Evolutionary conservation across 257 asterid genomes (phyloP).

Genomic region (Capsicum rhomboideum): DNA sequence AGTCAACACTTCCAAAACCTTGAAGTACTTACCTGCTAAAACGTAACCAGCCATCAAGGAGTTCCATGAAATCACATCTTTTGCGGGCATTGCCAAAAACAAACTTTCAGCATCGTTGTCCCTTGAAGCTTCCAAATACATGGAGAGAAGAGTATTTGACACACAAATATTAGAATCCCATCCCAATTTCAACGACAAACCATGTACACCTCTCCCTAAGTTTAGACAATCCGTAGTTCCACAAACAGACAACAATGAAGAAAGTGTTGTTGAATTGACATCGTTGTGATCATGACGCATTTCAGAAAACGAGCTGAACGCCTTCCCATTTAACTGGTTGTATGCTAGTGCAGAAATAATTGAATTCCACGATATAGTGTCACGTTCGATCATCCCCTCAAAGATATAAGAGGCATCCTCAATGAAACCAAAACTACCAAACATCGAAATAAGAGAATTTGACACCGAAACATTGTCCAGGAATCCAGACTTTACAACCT

Average conservation of each 20-base stretch:
- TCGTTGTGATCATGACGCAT: constrained; percentile 60
- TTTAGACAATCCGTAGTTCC: constrained; percentile 39
- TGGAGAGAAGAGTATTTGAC: constrained; percentile 62
- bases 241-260: constrained; percentile 50
- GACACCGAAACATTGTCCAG: constrained; percentile 54
- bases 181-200: constrained; percentile 65
- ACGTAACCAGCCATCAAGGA: constrained; percentile 81
- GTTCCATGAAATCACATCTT: constrained; percentile 80
- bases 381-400: constrained; percentile 42
- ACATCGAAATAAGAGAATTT: constrained; percentile 62
- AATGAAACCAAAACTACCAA: constrained; percentile 42
- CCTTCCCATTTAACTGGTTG: constrained; percentile 38
- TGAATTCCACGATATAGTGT: constrained; percentile 85
- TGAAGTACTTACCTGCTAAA: constrained; percentile 36
- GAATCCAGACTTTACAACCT: constrained; percentile 62
- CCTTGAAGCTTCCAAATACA: constrained; percentile 59
- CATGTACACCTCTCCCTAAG: constrained; percentile 76
- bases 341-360: constrained; percentile 57
- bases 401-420: constrained; percentile 47
- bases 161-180: constrained; percentile 45
- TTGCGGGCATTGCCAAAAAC: constrained; percentile 45
- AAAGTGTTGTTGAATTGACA: constrained; percentile 55
- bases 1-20: constrained; percentile 44
- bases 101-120: constrained; percentile 46
- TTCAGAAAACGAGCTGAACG: constrained; percentile 38